These are phyloP conservation scores for Juncus inflexus DNA, from an alignment of 176 grass and related monocot species.

Conservation along the genomic window DNA sequence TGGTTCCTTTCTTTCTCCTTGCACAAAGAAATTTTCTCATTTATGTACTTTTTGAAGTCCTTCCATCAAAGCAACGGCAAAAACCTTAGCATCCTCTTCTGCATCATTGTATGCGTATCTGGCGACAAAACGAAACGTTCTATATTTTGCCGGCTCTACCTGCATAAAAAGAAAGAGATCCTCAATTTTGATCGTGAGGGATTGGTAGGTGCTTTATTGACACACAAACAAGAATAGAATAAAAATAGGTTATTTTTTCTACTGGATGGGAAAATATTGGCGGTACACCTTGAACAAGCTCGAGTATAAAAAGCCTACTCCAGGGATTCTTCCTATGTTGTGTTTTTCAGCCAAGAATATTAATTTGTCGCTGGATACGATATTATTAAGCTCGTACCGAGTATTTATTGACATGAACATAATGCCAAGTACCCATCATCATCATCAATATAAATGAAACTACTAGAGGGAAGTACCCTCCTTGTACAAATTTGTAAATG, in stretches of 20 bases:
- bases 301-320: constrained; percentile 70
- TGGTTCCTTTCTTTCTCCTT: constrained; percentile 18
- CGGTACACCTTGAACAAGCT: constrained; percentile 76
- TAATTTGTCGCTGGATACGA: constrained; percentile 32
- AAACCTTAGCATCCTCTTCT: constrained; percentile 45
- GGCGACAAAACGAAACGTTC: constrained; percentile 54
- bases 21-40: constrained; percentile 47
- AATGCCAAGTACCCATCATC: constrained; percentile 73
- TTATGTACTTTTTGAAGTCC: constrained; percentile 50
- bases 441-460: constrained; percentile 39
- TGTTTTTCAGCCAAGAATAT: constrained; percentile 19
- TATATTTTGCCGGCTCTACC: constrained; percentile 1
- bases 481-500: constrained; percentile 61
- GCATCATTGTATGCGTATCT: constrained; percentile 71
- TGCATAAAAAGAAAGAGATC: constrained; percentile 71
- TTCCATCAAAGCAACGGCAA: constrained; percentile 35
- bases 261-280: constrained; percentile 66
- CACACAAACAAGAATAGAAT: constrained; percentile 61
- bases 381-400: constrained; percentile 42
- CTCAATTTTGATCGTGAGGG: constrained; percentile 32
- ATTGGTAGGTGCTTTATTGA: constrained; percentile 70
- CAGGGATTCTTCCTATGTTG: constrained; percentile 35
- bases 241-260: constrained; percentile 53
- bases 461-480: constrained; percentile 59
- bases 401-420: constrained; percentile 53